Percentiles rank a stretch among this genome's conserved stretches.
Evolutionary conservation across 2,329 filamentous ascomycete species (phyloP).

Genomic region (Fusarium sp.): DNA sequence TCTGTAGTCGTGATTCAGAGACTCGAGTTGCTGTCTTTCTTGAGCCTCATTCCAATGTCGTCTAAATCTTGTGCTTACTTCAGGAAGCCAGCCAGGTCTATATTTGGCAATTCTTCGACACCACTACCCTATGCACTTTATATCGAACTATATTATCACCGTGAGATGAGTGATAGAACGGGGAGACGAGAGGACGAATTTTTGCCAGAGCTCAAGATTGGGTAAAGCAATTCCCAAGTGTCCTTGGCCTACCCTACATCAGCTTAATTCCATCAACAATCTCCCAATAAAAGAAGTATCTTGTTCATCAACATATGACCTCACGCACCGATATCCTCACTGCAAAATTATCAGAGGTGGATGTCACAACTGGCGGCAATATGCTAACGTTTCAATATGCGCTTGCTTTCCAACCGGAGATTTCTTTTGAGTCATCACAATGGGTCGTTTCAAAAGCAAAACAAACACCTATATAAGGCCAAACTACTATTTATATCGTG

Average conservation of each 20-base stretch:
- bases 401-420: slow-evolving; percentile 1
- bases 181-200: too few relatives aligned
- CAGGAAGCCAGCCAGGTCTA: neutral
- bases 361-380: neutral
- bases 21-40: neutral
- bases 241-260: too few relatives aligned
- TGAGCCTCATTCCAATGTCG: neutral
- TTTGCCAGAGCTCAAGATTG: too few relatives aligned
- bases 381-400: slow-evolving; percentile 30
- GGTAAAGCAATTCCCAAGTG: too few relatives aligned
- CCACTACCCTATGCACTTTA: neutral
- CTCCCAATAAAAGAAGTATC: neutral
- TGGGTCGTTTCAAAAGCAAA: neutral
- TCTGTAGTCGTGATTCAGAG: too few relatives aligned
- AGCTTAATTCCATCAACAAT: neutral
- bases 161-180: too few relatives aligned
- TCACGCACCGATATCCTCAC: neutral
- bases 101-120: neutral
- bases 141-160: neutral
- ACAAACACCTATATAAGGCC: neutral
- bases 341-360: neutral
- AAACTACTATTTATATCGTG: neutral
- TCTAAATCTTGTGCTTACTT: neutral
- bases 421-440: neutral
- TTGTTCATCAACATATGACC: too few relatives aligned